Conservation (phyloP, 73 alveolate species). For the Paramecium octaurelia region DNA sequence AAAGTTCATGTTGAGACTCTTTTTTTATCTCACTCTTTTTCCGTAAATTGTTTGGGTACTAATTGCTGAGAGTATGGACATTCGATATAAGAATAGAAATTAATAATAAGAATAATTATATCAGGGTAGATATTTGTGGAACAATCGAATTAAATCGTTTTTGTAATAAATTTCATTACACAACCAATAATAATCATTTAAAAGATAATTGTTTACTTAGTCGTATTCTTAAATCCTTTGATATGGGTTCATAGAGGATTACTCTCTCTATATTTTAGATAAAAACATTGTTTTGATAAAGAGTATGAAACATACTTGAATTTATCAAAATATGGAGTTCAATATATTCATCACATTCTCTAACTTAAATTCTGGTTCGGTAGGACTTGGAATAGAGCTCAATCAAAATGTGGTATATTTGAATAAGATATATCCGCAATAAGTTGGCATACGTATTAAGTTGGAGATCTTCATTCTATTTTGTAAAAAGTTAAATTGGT, state of each 20-base stretch:
- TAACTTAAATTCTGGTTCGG: not conserved
- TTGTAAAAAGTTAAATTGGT: not conserved
- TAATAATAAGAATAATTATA: no score
- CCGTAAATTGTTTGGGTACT: no score
- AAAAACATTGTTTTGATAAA: not conserved
- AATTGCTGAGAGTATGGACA: not conserved
- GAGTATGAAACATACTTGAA: not conserved
- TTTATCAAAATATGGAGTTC: not conserved
- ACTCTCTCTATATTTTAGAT: not conserved
- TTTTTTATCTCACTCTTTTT: no score
- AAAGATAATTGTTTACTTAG: not conserved
- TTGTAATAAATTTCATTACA: not conserved
- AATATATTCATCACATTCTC: not conserved
- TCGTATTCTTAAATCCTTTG: not conserved
- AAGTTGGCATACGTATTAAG: not conserved
- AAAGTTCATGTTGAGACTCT: no score
- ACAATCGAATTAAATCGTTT: not conserved
- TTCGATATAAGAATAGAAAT: no score
- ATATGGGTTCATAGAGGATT: not conserved
- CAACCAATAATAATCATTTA: not conserved
- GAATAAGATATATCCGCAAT: not conserved
- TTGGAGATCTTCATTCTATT: not conserved
- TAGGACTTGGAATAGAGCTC: not conserved
- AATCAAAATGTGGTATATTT: constrained; percentile 8
- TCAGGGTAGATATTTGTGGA: not conserved